These are phyloP conservation scores for Pseudocercospora musae DNA, from an alignment of 2,329 filamentous ascomycete genomes.

Conservation along the genomic window DNA sequence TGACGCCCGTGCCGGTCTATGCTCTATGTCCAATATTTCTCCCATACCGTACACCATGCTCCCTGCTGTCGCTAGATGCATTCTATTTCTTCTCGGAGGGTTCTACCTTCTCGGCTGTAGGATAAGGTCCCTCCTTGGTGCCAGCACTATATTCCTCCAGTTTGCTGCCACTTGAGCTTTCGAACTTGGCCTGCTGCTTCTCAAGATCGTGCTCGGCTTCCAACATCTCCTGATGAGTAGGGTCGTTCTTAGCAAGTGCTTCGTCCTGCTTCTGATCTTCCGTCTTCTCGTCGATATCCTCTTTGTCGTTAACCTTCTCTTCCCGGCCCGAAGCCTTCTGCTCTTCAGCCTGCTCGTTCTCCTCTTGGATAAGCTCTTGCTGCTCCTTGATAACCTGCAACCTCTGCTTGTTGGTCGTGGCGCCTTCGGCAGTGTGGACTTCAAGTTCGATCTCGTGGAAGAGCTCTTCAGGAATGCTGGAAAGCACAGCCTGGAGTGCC, in stretches of 20 bases:
- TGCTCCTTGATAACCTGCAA: constrained; percentile 98
- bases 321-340: constrained; percentile 68
- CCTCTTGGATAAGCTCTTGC: constrained; percentile 95
- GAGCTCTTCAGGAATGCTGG: constrained; percentile 92
- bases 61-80: not conserved
- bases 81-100: constrained; percentile 1
- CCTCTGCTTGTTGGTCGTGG: constrained; percentile 97
- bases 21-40: not conserved
- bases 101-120: constrained; percentile 3
- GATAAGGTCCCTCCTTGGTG: constrained; percentile 2
- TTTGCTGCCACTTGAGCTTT: constrained; percentile 1
- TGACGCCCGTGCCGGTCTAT: constrained; percentile 3
- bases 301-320: constrained; percentile 63
- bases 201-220: constrained; percentile 27
- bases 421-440: constrained; percentile 93
- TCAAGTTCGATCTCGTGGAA: constrained; percentile 99
- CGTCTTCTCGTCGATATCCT: constrained; percentile 94
- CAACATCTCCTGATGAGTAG: constrained; percentile 20
- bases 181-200: constrained; percentile 19
- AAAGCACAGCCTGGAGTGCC: constrained; percentile 85
- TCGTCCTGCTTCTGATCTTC: constrained; percentile 41
- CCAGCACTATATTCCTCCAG: constrained; percentile 1
- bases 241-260: constrained; percentile 24
- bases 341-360: constrained; percentile 85
- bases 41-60: not conserved